Evolutionary conservation across 345 rosid genomes (phyloP).

Genomic region (Arabidopsis arenosa): DNA sequence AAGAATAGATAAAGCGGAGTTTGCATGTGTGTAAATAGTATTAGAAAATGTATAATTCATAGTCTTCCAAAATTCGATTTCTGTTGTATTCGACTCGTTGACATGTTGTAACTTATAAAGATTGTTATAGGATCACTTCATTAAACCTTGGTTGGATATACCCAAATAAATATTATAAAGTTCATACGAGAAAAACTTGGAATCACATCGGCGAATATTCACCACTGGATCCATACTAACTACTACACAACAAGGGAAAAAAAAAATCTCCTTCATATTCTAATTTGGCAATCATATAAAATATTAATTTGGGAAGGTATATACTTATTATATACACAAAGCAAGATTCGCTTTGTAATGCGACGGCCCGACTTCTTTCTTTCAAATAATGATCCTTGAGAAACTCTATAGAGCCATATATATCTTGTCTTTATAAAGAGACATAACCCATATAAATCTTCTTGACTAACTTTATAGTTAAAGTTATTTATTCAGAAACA

Average conservation of each 20-base stretch:
- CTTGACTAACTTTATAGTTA: conserved; percentile 8
- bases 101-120: background rate
- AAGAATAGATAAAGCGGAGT: background rate
- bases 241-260: conserved; percentile 27
- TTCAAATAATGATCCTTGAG: conserved; percentile 43
- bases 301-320: conserved; percentile 19
- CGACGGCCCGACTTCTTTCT: conserved; percentile 42
- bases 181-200: conserved; percentile 18
- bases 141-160: background rate
- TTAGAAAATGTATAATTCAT: background rate
- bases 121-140: background rate
- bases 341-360: conserved; percentile 57
- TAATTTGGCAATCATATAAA: conserved; percentile 2
- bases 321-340: conserved; percentile 21
- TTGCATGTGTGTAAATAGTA: background rate
- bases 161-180: background rate
- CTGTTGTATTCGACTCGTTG: background rate
- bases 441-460: conserved; percentile 15
- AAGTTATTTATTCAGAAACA: background rate
- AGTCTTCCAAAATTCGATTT: background rate
- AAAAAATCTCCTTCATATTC: conserved; percentile 23
- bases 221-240: conserved; percentile 25
- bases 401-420: conserved; percentile 72
- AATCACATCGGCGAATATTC: conserved; percentile 38
- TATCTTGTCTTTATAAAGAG: conserved; percentile 41